Base-by-base conservation (phyloP, 2,329 filamentous ascomycete genomes). In the Arthroderma uncinatum region DNA sequence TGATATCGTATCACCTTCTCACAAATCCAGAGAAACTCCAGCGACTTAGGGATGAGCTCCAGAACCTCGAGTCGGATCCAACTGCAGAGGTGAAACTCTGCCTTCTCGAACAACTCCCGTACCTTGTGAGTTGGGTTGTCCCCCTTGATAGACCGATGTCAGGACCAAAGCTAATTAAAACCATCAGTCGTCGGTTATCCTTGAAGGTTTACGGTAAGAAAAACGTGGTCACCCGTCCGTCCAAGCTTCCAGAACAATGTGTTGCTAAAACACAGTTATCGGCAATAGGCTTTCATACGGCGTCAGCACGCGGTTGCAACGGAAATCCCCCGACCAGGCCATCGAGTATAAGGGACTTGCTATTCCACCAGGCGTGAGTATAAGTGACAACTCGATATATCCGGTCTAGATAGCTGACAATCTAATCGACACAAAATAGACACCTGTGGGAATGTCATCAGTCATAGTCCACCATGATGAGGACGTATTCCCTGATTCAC, bases 401-500 rank as follows among this genome's bases (percentile, higher is more conserved):
- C n/a, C n/a, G n/a, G n/a, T n/a, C n/a, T n/a, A 16, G 36, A 54
- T 37, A 30, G 52, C 53, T 40, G 25, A 55, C 34, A 16, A n/a
- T 8, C 28, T 6, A 5, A 10, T 23, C 19, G 19, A 37, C n/a
- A 19, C 34, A 28, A 30, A 23, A 25, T 36, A 62, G 58, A 64
- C 64, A 5, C 59, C 59, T 12, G 60, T 68, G 4, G 58, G 62
- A 30, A 65, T 66, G 60, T 58, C 57, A 2, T 60, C 62, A 0
- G 16, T 61, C 2, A 55, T 67, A n/a, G 54, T 64, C 23, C 64
- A 66, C 53, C 58, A 59, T 53, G 58, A 68, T 54, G 53, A 59
- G 34, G 16, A 42, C 19, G 63, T 65, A 58, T 66, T 65, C 53
- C 64, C 64, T 2, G 57, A 66, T 16, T 58, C 64, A 3, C 25